A percentile compares a stretch with the other conserved stretches of the same genome.
phyloP scores from a whole-genome alignment of 805 yeast genomes.

The Pichia occidentalis region DNA sequence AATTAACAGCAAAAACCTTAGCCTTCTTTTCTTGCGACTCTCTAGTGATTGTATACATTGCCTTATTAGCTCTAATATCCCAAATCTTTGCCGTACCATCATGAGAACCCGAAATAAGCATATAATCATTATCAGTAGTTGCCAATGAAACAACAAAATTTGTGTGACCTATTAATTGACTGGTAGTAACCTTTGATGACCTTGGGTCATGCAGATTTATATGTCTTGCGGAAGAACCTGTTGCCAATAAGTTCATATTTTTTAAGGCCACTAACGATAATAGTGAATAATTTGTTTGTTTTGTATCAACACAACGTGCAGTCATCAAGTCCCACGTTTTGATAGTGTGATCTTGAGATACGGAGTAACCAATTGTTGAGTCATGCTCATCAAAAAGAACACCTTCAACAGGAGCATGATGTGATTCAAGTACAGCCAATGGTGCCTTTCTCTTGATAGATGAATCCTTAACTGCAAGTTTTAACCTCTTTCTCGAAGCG shows the following conservation, averaged over 20 bases:
- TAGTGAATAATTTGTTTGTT: constrained; percentile 78
- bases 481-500: constrained; percentile 83
- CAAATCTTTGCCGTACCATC: constrained; percentile 94
- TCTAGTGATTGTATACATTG: constrained; percentile 78
- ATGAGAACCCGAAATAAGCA: constrained; percentile 85
- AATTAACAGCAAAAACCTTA: constrained; percentile 80
- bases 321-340: constrained; percentile 96
- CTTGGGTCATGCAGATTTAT: constrained; percentile 92
- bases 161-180: constrained; percentile 80
- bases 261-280: constrained; percentile 68
- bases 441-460: constrained; percentile 78
- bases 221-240: constrained; percentile 98
- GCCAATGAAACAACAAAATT: constrained; percentile 82
- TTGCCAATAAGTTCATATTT: constrained; percentile 62
- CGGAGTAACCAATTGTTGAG: constrained; percentile 81
- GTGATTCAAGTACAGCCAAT: constrained; percentile 70
- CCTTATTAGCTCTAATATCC: constrained; percentile 84
- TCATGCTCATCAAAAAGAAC: constrained; percentile 70
- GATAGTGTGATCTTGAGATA: constrained; percentile 90
- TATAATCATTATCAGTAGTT: constrained; percentile 70
- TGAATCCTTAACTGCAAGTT: constrained; percentile 69
- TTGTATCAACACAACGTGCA: constrained; percentile 76
- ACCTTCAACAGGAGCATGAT: constrained; percentile 81
- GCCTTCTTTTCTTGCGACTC: constrained; percentile 47
- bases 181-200: constrained; percentile 54